Base-by-base conservation (phyloP, 2,329 filamentous ascomycete species). In the Aspergillus japonicus region DNA sequence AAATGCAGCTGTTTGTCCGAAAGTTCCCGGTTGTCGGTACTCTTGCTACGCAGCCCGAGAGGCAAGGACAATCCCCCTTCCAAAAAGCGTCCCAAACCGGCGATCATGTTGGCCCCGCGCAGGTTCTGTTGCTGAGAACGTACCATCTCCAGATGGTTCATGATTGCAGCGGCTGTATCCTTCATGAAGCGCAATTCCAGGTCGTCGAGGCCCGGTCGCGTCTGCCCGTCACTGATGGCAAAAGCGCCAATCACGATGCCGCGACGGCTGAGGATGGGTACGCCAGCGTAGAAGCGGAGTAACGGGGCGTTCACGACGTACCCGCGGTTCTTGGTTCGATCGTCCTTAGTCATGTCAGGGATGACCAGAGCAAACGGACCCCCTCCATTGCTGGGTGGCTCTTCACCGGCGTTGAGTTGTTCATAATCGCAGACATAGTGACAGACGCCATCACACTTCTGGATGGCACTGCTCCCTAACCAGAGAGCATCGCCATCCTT, bases 391-490 rank as follows among this genome's bases (percentile, higher is more conserved):
- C 39, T 16, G 5, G 14, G 39, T 3, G 39, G 7, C 16, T 44
- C 39, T 6, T 44, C 14, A 4, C 39, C 39, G 16, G 39, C 39
- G 16, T 44, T 44, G 4, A 44, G n/a, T 19, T 44, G 39, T 16
- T 44, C 39, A 44, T 44, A 44, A 1, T 51, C 47, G 4, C 55
- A 59, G 19, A 67, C 65, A 16, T 29, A 29, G 12, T 47, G 54
- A 56, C 64, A 62, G 5, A 64, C 62, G 24, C 59, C 21, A 47
- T 66, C 54, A 47, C 65, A 67, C 63, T 63, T 66, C 8, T 64
- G 24, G 2, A 67, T 61, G 7, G 59, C 31, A 6, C 60, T n/a
- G 3, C 63, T 62, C 1, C 67, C 67, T 12, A 62, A 48, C 67
- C 67, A 69, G 8, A 69, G 55, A 10, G 35, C 54, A 5, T 66